Conservation (phyloP, 495 filamentous ascomycete genomes). For the Aspergillus taichungensis region DNA sequence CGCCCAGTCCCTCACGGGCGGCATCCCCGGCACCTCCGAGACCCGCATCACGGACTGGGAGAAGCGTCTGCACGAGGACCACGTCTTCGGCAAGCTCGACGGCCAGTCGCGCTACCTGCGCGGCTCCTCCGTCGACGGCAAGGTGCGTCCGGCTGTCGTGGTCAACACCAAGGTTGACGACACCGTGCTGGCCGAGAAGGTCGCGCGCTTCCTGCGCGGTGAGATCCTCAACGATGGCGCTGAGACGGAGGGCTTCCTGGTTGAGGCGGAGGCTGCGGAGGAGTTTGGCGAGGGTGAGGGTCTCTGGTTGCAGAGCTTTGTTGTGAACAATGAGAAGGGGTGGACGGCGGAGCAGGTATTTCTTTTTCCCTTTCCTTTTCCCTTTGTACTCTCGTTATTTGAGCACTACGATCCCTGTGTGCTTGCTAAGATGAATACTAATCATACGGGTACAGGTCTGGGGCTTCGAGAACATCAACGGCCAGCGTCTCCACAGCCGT, state of each 20-base stretch:
- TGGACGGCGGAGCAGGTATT: slow-evolving; percentile 47
- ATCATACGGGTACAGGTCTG: slow-evolving; percentile 37
- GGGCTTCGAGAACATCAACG: slow-evolving; percentile 52
- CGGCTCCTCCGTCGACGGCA: slow-evolving; percentile 24
- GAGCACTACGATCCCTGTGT: background rate
- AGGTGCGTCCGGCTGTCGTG: slow-evolving; percentile 26
- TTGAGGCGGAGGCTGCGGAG: slow-evolving; percentile 27
- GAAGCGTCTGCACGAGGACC: slow-evolving; percentile 63
- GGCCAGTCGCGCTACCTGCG: slow-evolving; percentile 52
- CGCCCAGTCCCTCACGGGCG: slow-evolving; percentile 66
- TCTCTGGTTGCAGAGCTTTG: slow-evolving; percentile 37
- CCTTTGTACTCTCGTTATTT: slow-evolving; percentile 1
- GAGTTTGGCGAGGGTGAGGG: slow-evolving; percentile 32
- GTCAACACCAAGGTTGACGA: slow-evolving; percentile 26
- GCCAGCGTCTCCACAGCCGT: slow-evolving; percentile 57
- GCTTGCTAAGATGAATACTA: background rate
- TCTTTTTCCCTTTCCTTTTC: slow-evolving; percentile 2
- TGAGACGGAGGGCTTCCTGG: slow-evolving; percentile 26
- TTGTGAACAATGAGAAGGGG: slow-evolving; percentile 27
- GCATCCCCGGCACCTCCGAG: slow-evolving; percentile 65
- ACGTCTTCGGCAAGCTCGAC: slow-evolving; percentile 67
- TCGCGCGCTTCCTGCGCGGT: slow-evolving; percentile 36
- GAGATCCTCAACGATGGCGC: slow-evolving; percentile 32
- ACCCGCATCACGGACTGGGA: slow-evolving; percentile 61
- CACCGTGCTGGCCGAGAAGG: slow-evolving; percentile 32